These are phyloP conservation scores for Papiliotrema fonsecae DNA, from an alignment of 1,284 basidiomycete genomes.

Conservation along the genomic window DNA sequence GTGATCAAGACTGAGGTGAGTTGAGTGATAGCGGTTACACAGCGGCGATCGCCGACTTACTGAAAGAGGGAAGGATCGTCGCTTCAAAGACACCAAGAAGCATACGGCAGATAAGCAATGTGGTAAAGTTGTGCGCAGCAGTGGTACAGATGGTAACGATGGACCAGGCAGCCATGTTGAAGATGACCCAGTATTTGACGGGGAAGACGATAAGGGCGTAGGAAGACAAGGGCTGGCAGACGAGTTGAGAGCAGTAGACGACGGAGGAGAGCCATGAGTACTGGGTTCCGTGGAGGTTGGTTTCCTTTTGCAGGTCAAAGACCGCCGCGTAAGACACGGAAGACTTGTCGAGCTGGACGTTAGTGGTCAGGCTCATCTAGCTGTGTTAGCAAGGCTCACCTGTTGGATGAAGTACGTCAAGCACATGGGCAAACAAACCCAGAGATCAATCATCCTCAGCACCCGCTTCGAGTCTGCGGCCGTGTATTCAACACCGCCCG, in stretches of 20 bases:
- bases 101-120: constrained; percentile 34
- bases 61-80: constrained; percentile 32
- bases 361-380: background rate
- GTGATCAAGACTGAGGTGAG: constrained; percentile 16
- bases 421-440: constrained; percentile 36
- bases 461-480: constrained; percentile 25
- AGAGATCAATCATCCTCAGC: constrained; percentile 29
- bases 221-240: constrained; percentile 37
- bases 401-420: constrained; percentile 37
- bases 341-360: constrained; percentile 43
- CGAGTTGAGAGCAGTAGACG: constrained; percentile 38
- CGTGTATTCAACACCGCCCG: constrained; percentile 34
- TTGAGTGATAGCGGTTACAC: constrained; percentile 6
- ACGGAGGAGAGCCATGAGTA: constrained; percentile 14
- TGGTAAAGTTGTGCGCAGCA: constrained; percentile 31
- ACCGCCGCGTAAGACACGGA: constrained; percentile 44
- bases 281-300: constrained; percentile 13
- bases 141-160: constrained; percentile 34
- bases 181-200: constrained; percentile 39
- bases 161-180: constrained; percentile 37
- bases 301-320: constrained; percentile 28
- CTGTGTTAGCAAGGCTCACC: background rate
- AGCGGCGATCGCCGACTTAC: too few species aligned
- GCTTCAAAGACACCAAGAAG: constrained; percentile 41
- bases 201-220: constrained; percentile 38